Base-by-base conservation (phyloP, 805 yeast species). In the Candida easanensis region DNA sequence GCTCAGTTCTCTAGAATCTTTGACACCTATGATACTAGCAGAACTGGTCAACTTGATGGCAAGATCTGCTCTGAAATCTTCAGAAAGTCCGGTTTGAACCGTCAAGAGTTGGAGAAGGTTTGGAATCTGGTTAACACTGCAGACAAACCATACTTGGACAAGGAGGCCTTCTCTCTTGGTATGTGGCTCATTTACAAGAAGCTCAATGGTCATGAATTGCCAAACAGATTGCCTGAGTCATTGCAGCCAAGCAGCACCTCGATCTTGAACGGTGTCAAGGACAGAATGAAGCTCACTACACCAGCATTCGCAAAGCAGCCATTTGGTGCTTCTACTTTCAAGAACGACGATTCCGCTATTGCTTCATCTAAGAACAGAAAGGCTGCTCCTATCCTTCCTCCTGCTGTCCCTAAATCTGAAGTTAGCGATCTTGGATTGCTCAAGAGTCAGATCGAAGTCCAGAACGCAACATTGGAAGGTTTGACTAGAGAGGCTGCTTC, bases 101-200 rank as follows among this genome's bases (percentile, higher is more conserved):
- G 97, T 63, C 72, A 80, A 4, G 97, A 90, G 56, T 73, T 91
- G 49, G 98, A 90, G 63, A 74, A 81, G 33, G 89, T 93, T 49
- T 91, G 99, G 99, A 86, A 80, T 38, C 73, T 91, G 52, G 79
- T 90, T 43, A 98, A 93, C 62, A 76, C 82, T 14, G 81, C 82
- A 42, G 85, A 89, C 62, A 75, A 84, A 42, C 97, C 97, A 4
- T 80, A 78, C 59, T 77, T 91, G 52, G 86, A 87, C 61, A 81
- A 79, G 56, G 97, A 91, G 61, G 96, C 88, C 63, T 93, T 91
- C 68, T 84, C 96, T 0, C 89, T 93, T 27, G 97, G 98, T 25
- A 93, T 91, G 98, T 97, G 95, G 71, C 72, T 91, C 46, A 91
- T 91, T 34, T 91, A 93, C 66, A 79, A 97, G 62, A 77, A 91